These are phyloP conservation scores for Hypoxylon rickii DNA, from an alignment of 495 filamentous ascomycete species.

Conservation along the genomic window DNA sequence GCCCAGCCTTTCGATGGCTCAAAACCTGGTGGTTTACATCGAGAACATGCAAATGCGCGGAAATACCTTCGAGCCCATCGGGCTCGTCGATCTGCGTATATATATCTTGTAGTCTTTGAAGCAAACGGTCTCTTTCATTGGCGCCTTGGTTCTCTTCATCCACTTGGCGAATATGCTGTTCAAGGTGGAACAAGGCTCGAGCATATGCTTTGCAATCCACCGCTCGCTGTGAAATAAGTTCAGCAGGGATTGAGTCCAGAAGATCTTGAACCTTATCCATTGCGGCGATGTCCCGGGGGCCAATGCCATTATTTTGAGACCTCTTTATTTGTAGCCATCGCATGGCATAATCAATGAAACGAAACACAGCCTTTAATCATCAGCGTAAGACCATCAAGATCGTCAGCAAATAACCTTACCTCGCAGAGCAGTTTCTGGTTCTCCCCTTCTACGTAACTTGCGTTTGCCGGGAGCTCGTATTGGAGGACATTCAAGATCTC, in stretches of 20 bases:
- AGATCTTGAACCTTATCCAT: constrained; percentile 44
- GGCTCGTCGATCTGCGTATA: constrained; percentile 98
- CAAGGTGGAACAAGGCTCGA: constrained; percentile 89
- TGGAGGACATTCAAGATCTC: constrained; percentile 75
- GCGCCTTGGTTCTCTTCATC: constrained; percentile 41
- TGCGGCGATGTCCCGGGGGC: constrained; percentile 41
- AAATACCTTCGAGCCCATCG: constrained; percentile 94
- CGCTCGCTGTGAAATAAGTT: constrained; percentile 81
- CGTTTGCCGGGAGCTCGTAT: constrained; percentile 58
- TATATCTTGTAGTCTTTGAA: constrained; percentile 83
- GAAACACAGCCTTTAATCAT: constrained; percentile 76
- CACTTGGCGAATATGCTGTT: constrained; percentile 74
- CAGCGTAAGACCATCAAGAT: not conserved
- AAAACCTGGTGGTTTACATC: constrained; percentile 90
- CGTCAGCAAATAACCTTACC: constrained; percentile 50
- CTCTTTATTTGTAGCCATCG: constrained; percentile 85
- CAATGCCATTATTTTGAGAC: constrained; percentile 40
- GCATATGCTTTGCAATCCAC: constrained; percentile 92
- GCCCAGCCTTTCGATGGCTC: constrained; percentile 88
- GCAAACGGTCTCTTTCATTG: constrained; percentile 58
- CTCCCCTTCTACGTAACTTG: constrained; percentile 62
- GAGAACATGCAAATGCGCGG: constrained; percentile 76
- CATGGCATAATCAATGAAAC: constrained; percentile 86
- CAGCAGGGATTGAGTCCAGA: constrained; percentile 75
- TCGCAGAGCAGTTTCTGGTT: constrained; percentile 81